These are phyloP conservation scores for Macrophomina phaseolina DNA, from an alignment of 2,329 filamentous ascomycete genomes.

Conservation along the genomic window DNA sequence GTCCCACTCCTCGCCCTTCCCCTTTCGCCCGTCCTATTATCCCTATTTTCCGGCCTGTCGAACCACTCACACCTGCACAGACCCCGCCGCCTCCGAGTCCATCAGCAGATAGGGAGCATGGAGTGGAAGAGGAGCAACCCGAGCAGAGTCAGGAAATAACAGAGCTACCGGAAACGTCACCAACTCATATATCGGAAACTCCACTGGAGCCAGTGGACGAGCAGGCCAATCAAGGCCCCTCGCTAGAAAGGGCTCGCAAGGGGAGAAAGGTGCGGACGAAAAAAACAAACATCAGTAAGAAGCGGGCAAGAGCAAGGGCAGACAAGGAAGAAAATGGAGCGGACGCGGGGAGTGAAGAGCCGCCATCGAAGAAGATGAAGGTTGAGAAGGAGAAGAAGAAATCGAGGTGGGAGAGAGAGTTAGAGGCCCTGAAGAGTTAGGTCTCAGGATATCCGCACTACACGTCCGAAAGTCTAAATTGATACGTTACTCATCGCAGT, in stretches of 20 bases:
- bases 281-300: not conserved
- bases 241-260: not conserved
- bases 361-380: conserved; percentile 3
- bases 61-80: not conserved
- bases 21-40: not conserved
- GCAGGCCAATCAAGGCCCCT: not conserved
- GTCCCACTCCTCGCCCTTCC: not conserved
- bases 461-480: too few species aligned
- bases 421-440: not conserved
- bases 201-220: not conserved
- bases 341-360: not conserved
- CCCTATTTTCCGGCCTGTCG: not conserved
- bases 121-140: not conserved
- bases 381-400: not conserved
- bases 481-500: too few species aligned
- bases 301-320: not conserved
- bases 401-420: conserved; percentile 17
- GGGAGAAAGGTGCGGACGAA: not conserved
- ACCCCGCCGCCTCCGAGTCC: not conserved
- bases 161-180: too few species aligned
- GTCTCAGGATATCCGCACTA: not conserved
- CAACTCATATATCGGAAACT: too few species aligned
- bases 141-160: not conserved
- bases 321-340: not conserved
- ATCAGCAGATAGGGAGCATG: too few species aligned